phyloP scores from a whole-genome alignment of 2,329 filamentous ascomycete genomes.

The Zarea fungicola region DNA sequence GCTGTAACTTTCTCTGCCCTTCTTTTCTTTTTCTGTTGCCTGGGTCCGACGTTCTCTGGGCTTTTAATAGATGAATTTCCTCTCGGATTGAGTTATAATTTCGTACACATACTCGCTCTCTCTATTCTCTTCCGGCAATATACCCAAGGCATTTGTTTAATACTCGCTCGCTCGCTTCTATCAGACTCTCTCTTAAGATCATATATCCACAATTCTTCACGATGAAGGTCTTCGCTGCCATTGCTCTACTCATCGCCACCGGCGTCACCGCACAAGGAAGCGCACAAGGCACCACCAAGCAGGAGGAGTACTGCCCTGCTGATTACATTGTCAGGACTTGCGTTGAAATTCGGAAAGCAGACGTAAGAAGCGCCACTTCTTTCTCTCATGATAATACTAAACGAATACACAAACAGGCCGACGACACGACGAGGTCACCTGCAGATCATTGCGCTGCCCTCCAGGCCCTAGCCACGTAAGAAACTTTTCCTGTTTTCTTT shows the following conservation, averaged over 20 bases:
- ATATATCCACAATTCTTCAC: slow-evolving; percentile 19
- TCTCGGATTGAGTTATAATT: too few species aligned
- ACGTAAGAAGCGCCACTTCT: slow-evolving; percentile 22
- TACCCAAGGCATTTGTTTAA: too few species aligned
- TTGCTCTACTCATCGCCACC: slow-evolving; percentile 34
- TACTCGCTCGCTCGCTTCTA: not conserved
- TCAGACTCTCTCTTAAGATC: not conserved
- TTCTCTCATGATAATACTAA: not conserved
- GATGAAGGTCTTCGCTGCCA: slow-evolving; percentile 42
- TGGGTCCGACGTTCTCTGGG: too few species aligned
- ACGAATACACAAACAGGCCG: slow-evolving; percentile 22
- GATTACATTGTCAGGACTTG: slow-evolving; percentile 44
- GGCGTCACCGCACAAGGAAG: slow-evolving; percentile 29
- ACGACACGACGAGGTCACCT: slow-evolving; percentile 39
- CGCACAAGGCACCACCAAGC: too few species aligned
- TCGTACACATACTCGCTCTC: too few species aligned
- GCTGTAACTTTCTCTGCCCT: too few species aligned
- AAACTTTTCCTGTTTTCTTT: slow-evolving; percentile 13
- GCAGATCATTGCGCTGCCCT: slow-evolving; percentile 42
- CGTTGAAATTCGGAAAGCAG: slow-evolving; percentile 34
- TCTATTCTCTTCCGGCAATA: too few species aligned
- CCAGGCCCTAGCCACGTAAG: slow-evolving; percentile 41
- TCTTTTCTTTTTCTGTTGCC: too few species aligned
- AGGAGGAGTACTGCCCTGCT: slow-evolving; percentile 33
- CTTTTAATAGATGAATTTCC: too few species aligned